phyloP scores from a whole-genome alignment of 139 green algal species.

The Ettlia oleoabundans region DNA sequence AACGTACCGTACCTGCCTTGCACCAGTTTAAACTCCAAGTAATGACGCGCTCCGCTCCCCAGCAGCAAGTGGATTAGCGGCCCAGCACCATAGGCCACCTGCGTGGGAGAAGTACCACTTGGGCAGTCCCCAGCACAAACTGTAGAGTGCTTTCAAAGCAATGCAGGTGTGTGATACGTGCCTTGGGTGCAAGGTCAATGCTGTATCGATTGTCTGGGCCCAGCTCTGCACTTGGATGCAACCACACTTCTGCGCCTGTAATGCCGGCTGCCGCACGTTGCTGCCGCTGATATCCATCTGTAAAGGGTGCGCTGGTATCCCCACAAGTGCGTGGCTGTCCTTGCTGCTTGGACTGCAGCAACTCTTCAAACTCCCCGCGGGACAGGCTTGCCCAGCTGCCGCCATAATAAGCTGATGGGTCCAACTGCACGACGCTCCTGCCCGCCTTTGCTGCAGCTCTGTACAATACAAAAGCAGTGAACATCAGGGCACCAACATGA shows the following conservation, averaged over 20 bases:
- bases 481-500: background rate
- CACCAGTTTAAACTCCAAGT: constrained; percentile 89
- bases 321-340: too few species aligned
- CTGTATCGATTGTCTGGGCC: constrained; percentile 40
- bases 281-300: background rate
- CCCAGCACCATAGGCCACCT: constrained; percentile 80
- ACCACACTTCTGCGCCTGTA: background rate
- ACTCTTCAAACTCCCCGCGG: constrained; percentile 30
- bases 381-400: constrained; percentile 66
- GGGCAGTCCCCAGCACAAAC: too few species aligned
- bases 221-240: background rate
- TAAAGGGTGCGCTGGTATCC: too few species aligned
- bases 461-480: background rate
- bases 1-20: constrained; percentile 55
- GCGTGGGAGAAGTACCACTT: background rate
- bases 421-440: constrained; percentile 84
- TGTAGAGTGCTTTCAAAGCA: too few species aligned
- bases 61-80: constrained; percentile 79
- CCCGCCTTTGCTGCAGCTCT: constrained; percentile 71
- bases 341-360: constrained; percentile 14
- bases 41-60: constrained; percentile 74
- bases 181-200: constrained; percentile 75
- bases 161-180: too few species aligned
- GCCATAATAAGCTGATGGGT: constrained; percentile 78
- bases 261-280: background rate